Conservation (phyloP, 2,329 filamentous ascomycete species). For the Leptosphaerulina australis region DNA sequence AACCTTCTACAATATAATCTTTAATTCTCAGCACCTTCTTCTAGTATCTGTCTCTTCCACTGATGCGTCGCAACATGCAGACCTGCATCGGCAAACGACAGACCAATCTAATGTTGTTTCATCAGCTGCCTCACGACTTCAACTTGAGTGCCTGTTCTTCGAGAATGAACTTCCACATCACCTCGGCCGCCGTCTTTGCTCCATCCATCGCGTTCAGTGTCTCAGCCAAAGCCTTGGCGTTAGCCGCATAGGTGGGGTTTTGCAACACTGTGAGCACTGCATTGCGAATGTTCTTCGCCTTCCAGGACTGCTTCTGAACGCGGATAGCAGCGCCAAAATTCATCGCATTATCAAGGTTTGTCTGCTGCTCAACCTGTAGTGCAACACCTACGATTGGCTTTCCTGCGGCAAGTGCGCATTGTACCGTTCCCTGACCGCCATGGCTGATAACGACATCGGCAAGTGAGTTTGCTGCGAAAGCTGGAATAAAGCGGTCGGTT, state of each 20-base stretch:
- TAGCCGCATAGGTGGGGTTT: conserved; percentile 33
- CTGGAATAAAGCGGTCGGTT: conserved; percentile 41
- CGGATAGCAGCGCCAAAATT: conserved; percentile 40
- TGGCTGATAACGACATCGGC: conserved; percentile 40
- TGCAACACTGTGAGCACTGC: conserved; percentile 34
- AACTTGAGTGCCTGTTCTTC: conserved; percentile 26
- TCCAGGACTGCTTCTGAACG: conserved; percentile 39
- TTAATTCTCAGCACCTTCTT: too few relatives aligned
- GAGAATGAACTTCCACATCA: conserved; percentile 42
- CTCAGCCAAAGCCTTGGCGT: conserved; percentile 32
- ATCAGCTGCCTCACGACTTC: conserved; percentile 1
- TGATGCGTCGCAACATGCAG: too few relatives aligned
- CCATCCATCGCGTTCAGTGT: conserved; percentile 40
- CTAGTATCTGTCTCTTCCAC: too few relatives aligned
- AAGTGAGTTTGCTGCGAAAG: conserved; percentile 36
- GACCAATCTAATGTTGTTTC: too few relatives aligned
- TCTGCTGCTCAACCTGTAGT: conserved; percentile 43
- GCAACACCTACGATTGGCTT: conserved; percentile 43
- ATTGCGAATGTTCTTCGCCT: conserved; percentile 35
- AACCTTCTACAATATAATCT: too few relatives aligned
- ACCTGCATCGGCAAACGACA: too few relatives aligned
- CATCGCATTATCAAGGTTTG: conserved; percentile 45
- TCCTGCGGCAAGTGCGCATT: conserved; percentile 40
- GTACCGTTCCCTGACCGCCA: conserved; percentile 43
- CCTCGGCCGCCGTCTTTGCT: conserved; percentile 36